Base-by-base conservation (phyloP, 768 basidiomycete species). In the Leccinum incarnatum region DNA sequence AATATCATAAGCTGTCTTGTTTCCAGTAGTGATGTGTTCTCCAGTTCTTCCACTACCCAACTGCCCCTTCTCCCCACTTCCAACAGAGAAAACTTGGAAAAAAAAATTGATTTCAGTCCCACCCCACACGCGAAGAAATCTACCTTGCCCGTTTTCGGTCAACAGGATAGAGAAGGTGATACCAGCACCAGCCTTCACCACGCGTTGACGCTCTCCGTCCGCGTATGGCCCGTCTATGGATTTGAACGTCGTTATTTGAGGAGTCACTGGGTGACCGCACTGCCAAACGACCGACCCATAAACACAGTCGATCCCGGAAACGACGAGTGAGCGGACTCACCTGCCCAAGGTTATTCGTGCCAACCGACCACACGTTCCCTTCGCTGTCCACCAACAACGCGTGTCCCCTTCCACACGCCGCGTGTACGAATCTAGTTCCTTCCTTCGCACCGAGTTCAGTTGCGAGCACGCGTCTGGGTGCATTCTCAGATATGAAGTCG, bases 11-110 rank as follows among this genome's bases (percentile, higher is more conserved):
- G 83, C 86, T 0, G 87, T 84, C 74, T 93, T 93, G 65, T 92
- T 92, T 19, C 89, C 91, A 1, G 89, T 88, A 9, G 87, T 83
- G 58, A 96, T 91, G 36, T 92, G 84, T 73, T 96, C 94, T n/a
- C 95, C 93, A 0, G 93, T 95, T 62, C 85, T 85, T 17, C 95
- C 96, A 70, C 93, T 95, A 0, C 94, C 96, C 0, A 98, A 78
- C 63, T 97, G 95, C 1, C 96, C 96, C 58, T 92, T 87, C 73
- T 97, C 95, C 21, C 87, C 92, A 53, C 91, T 95, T 34, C 96
- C 96, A 62, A 94, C 89, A 1, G 93, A 82, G 66, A 89, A 98
- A 2, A 96, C 93, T 90, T 60, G 64, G 12, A n/a, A 15, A 17
- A 17, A n/a, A 52, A 23, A 27, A 42, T 54, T 29, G n/a, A 30